These are phyloP conservation scores for Bathelium albidoporum DNA, from an alignment of 495 filamentous ascomycete genomes.

Conservation along the genomic window DNA sequence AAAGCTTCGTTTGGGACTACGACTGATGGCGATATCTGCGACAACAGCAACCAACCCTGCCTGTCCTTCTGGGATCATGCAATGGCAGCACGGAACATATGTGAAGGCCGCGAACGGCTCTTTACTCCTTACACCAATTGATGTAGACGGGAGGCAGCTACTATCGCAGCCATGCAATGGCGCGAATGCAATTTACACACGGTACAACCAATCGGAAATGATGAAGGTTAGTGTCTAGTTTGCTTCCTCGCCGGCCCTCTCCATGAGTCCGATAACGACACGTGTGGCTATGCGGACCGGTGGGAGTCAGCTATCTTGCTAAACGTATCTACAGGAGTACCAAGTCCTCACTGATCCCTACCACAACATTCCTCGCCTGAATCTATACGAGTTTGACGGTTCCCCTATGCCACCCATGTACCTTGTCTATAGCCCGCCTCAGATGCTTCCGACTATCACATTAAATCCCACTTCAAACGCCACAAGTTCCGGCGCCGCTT, in stretches of 20 bases:
- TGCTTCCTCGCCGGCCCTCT: background rate
- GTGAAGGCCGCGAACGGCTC: constrained; percentile 46
- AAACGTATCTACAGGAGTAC: constrained; percentile 43
- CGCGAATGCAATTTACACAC: constrained; percentile 46
- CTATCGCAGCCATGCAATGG: constrained; percentile 56
- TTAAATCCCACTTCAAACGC: constrained; percentile 44
- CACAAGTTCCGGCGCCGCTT: constrained; percentile 19
- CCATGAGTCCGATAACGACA: background rate
- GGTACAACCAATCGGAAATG: constrained; percentile 59
- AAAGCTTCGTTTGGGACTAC: background rate
- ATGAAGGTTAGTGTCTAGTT: constrained; percentile 43
- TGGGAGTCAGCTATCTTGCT: constrained; percentile 11
- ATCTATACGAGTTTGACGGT: constrained; percentile 56
- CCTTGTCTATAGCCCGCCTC: constrained; percentile 54
- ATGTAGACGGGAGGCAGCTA: constrained; percentile 62
- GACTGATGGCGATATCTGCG: constrained; percentile 9
- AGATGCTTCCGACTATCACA: constrained; percentile 65
- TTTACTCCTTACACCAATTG: constrained; percentile 51
- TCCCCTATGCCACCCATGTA: constrained; percentile 64
- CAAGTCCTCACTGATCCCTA: constrained; percentile 52
- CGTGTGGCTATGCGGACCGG: background rate
- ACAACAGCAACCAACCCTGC: constrained; percentile 46
- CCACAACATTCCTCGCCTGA: constrained; percentile 51
- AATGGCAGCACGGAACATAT: constrained; percentile 69
- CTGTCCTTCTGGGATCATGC: constrained; percentile 61